Conservation (phyloP, 768 basidiomycete genomes). For the Tephrocybe sp. region DNA sequence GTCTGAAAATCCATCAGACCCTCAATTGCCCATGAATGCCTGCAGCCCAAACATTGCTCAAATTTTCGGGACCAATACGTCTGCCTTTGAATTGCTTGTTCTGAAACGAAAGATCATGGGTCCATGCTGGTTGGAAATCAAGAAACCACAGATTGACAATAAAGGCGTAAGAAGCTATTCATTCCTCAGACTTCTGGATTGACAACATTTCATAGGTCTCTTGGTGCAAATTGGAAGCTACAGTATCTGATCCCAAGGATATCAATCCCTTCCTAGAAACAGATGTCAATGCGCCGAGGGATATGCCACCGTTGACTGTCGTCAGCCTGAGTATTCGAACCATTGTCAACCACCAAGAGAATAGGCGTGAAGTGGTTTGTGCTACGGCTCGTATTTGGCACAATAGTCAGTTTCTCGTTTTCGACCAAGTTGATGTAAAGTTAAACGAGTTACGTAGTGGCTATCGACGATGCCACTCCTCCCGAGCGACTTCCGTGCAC, state of each 20-base stretch:
- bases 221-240: constrained; percentile 94
- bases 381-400: constrained; percentile 82
- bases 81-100: constrained; percentile 89
- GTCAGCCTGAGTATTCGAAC: constrained; percentile 88
- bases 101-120: constrained; percentile 98
- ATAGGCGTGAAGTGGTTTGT: constrained; percentile 92
- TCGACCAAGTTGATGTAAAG: no score
- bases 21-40: constrained; percentile 66
- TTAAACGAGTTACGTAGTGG: constrained; percentile 51
- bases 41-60: constrained; percentile 81
- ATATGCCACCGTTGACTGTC: constrained; percentile 84
- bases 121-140: constrained; percentile 92
- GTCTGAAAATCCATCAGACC: constrained; percentile 43
- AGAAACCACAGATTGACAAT: constrained; percentile 68
- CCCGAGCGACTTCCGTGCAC: constrained; percentile 82
- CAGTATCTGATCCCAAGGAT: constrained; percentile 81
- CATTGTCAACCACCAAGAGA: constrained; percentile 90
- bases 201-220: constrained; percentile 58
- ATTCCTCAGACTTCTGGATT: neutral
- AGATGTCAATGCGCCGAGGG: constrained; percentile 68
- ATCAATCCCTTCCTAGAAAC: constrained; percentile 79
- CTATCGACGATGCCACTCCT: constrained; percentile 89
- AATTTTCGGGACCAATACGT: constrained; percentile 91
- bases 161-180: constrained; percentile 61
- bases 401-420: constrained; percentile 36